These are phyloP conservation scores for Arthrinium puccinioides DNA, from an alignment of 2,329 filamentous ascomycete species.

Conservation along the genomic window DNA sequence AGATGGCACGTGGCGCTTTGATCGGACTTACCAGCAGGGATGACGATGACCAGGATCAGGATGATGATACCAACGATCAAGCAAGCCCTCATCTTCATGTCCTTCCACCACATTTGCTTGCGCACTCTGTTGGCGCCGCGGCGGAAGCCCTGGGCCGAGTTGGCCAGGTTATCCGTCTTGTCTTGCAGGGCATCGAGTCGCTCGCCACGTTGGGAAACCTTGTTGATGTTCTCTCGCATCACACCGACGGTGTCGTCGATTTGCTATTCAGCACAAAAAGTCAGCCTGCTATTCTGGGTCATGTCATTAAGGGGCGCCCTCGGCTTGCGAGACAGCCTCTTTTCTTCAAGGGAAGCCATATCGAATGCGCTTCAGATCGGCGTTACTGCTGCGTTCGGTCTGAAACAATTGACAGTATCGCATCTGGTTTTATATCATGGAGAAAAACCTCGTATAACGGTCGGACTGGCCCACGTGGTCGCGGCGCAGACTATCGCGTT, in stretches of 20 bases:
- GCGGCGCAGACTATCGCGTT: no score
- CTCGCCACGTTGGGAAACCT: slow-evolving; percentile 81
- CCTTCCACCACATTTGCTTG: slow-evolving; percentile 99
- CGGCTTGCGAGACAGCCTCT: neutral
- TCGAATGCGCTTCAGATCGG: no score
- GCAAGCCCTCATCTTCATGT: slow-evolving; percentile 99
- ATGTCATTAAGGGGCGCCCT: no score
- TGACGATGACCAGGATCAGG: slow-evolving; percentile 86
- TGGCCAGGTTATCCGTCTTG: slow-evolving; percentile 78
- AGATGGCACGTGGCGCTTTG: no score
- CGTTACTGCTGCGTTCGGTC: no score
- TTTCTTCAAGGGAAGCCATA: no score
- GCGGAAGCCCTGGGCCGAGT: slow-evolving; percentile 91
- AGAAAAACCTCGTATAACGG: no score
- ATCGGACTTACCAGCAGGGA: slow-evolving; percentile 70
- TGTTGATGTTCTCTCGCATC: slow-evolving; percentile 97
- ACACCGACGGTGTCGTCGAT: slow-evolving; percentile 92
- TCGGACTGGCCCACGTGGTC: no score
- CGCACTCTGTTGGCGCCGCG: slow-evolving; percentile 92
- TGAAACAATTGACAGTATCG: no score
- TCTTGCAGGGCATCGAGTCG: slow-evolving; percentile 27
- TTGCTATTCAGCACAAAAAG: slow-evolving; percentile 55
- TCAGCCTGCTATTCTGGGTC: neutral
- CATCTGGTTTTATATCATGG: no score
- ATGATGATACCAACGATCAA: slow-evolving; percentile 86